A percentile compares a stretch with the other conserved stretches of the same genome.
phyloP scores from a whole-genome alignment of 306 rosid species.

The Abrus precatorius region DNA sequence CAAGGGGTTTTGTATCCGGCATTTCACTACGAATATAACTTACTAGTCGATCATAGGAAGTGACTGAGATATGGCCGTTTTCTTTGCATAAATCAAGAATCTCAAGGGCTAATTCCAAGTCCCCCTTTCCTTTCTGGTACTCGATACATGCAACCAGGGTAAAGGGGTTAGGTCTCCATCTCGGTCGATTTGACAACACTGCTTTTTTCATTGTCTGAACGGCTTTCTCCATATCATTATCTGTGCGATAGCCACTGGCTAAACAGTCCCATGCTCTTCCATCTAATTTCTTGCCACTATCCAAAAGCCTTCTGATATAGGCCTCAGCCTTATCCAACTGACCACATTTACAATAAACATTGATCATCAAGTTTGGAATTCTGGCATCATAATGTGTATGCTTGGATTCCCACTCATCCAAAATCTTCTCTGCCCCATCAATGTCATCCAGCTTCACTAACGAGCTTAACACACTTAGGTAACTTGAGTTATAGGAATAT shows the following conservation, averaged over 20 bases:
- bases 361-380: slow-evolving; percentile 65
- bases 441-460: slow-evolving; percentile 73
- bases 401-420: slow-evolving; percentile 74
- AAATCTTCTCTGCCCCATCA: slow-evolving; percentile 68
- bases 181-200: slow-evolving; percentile 38
- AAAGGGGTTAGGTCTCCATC: slow-evolving; percentile 47
- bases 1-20: slow-evolving; percentile 43
- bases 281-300: slow-evolving; percentile 57
- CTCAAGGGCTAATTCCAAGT: slow-evolving; percentile 61
- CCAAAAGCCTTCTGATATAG: slow-evolving; percentile 56
- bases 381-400: slow-evolving; percentile 54
- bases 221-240: slow-evolving; percentile 65
- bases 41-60: slow-evolving; percentile 48
- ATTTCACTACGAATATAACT: slow-evolving; percentile 51
- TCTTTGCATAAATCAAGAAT: slow-evolving; percentile 52
- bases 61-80: slow-evolving; percentile 30
- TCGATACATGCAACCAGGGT: slow-evolving; percentile 61
- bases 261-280: slow-evolving; percentile 62
- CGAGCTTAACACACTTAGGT: slow-evolving; percentile 63
- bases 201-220: slow-evolving; percentile 68
- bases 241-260: slow-evolving; percentile 53
- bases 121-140: slow-evolving; percentile 65
- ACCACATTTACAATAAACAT: slow-evolving; percentile 68
- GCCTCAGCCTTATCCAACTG: slow-evolving; percentile 64
- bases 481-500: slow-evolving; percentile 51